Evolutionary conservation across 805 yeast species (phyloP), one percentile per base, ranked within the genome.

Genomic region (Pichia thaimueangensis): DNA sequence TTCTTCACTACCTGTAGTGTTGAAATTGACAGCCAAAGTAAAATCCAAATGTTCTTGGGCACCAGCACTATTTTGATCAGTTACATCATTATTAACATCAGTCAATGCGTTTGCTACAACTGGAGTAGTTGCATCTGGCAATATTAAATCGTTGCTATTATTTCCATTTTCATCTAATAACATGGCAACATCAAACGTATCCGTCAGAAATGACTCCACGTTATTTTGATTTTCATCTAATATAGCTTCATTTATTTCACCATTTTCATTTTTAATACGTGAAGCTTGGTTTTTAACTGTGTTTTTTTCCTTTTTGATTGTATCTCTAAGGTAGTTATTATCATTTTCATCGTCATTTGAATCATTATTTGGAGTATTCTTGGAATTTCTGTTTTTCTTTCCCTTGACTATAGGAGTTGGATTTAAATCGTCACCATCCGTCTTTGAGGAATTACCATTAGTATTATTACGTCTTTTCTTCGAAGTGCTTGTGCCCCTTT

Each of bases 341-440:
- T 28, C 36, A 22, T 33, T 36, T 4, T 28, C 19, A 16, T 20
- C 37, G 3, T 25, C 19, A 20, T 20, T 25, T 30, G 13, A 31
- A n/a, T 15, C 33, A 21, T 30, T 33, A 24, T 45, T 32, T 28
- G 24, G 42, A 27, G 27, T 22, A 25, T 38, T 30, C 12, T 30
- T 30, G 29, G 38, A 33, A 36, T 37, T 40, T n/a, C n/a, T n/a
- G n/a, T n/a, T n/a, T 24, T 37, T 28, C 40, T 16, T 13, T 27
- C 42, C 30, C 12, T 27, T 34, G 4, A 36, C 30, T 42, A 68
- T 54, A 2, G 72, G 66, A 3, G 75, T 68, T 1, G 78, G 76
- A 50, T 69, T 65, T 41, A 69, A 57, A 51, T 73, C 77, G 48
- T 72, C 77, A 13, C 77, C 78, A 51, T 71, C 75, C 27, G 56